Evolutionary conservation across 2,329 filamentous ascomycete species (phyloP).

Genomic region (Calonectria multiphialidica): DNA sequence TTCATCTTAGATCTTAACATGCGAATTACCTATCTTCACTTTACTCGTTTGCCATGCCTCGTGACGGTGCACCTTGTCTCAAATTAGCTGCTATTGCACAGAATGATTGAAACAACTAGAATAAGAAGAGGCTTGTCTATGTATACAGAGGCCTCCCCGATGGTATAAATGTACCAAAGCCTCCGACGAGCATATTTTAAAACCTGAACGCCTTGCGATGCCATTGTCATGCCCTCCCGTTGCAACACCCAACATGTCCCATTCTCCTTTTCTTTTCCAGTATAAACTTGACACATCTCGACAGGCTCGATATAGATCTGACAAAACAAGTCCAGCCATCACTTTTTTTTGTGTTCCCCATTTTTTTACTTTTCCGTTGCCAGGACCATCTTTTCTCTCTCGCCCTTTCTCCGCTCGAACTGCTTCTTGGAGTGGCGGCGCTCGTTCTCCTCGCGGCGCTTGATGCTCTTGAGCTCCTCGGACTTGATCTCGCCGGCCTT

Average conservation of each 20-base stretch:
- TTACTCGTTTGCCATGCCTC: neutral
- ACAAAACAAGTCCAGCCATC: conserved; percentile 25
- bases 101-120: neutral
- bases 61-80: neutral
- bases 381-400: conserved; percentile 94
- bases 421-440: conserved; percentile 91
- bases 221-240: conserved; percentile 36
- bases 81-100: neutral
- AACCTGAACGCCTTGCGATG: conserved; percentile 52
- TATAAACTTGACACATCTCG: neutral
- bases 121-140: neutral
- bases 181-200: conserved; percentile 31
- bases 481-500: conserved; percentile 96
- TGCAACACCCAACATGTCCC: conserved; percentile 29
- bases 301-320: neutral
- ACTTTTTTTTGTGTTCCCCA: too few relatives aligned
- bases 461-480: conserved; percentile 88
- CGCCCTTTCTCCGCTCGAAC: conserved; percentile 77
- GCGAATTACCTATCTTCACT: conserved; percentile 8
- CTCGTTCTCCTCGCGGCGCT: conserved; percentile 94
- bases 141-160: neutral
- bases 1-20: conserved; percentile 32
- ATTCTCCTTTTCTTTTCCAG: conserved; percentile 17
- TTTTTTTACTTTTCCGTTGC: conserved; percentile 66
- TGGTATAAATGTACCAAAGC: conserved; percentile 37